Evolutionary conservation across 371 early-diverging fungal species (phyloP), one percentile per base, ranked within the genome.

Genomic region (Mortierella sp.): DNA sequence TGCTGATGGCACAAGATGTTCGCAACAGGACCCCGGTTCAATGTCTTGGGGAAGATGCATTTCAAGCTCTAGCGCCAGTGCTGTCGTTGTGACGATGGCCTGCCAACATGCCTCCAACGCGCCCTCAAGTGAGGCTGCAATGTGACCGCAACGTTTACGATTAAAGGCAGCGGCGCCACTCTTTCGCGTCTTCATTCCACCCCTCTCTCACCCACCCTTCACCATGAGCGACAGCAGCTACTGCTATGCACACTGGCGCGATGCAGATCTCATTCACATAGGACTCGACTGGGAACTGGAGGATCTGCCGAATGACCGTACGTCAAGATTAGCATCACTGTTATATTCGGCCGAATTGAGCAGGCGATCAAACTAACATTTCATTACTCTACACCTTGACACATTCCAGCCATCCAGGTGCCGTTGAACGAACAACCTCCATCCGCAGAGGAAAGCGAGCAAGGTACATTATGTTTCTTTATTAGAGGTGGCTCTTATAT

Each of bases 221-320:
- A 31, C 31, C 39, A 76, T 76, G 77, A 76, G 77, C 60, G 77
- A 76, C 63, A 76, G 70, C 34, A 61, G 65, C 6, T 64, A 57
- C 29, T 76, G 77, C 22, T 49, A 76, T 21, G 66, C 41, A n/a
- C 77, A 76, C 22, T 76, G 77, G 77, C 64, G 77, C 19, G 66
- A 68, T 40, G 43, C 61, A 25, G 77, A 76, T 19, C 70, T 76
- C 21, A 46, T 57, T 54, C 60, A 64, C 62, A 57, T 57, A 24
- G 69, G 64, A 27, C 55, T 44, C 16, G 77, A 76, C 51, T 63
- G 57, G 54, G 77, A 76, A 25, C 31, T 53, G 1, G 77, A 65
- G 37, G 65, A 60, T n/a, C 25, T 76, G 25, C 70, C 69, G 1
- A 62, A 68, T 47, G 76, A 73, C 37, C 52, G 67, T 67, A 46